Base-by-base conservation (phyloP, 768 basidiomycete genomes). In the Suillus sp. region DNA sequence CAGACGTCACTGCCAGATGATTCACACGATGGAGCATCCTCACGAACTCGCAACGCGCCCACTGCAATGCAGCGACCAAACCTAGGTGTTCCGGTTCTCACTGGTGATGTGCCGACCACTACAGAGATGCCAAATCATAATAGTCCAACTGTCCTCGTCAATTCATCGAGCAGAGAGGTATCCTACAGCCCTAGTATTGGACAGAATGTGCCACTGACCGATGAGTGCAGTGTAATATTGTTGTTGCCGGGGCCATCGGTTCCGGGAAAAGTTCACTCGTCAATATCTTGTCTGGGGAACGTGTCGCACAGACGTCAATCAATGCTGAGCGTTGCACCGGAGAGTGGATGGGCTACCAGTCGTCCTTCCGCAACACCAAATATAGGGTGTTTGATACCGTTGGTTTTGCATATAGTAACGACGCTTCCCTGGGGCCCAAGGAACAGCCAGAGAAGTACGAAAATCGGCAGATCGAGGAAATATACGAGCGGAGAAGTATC, bases 241-340 rank as follows among this genome's bases (percentile, higher is more conserved):
- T 72, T 60, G 25, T 72, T 55, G 63, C 73, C 34, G 72, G 71
- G n/a, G 67, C 70, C 22, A 62, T 72, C 16, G 72, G 80, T 38
- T 57, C 67, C 30, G 75, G 75, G 11, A 81, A 81, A 64, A 80
- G 81, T 66, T 77, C 78, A 8, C 69, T 80, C 38, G 64, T 81
- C 47, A 81, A 81, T 65, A 71, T 80, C 71, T 61, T 81, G 7
- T 57, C 66, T 42, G 73, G 73, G 34, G 47, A 51, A 11, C 20
- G 67, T 1, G 65, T 68, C 14, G 78, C 78, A 1, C 61, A 57
- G 0, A 69, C 72, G 20, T 75, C 75, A 42, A 71, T 62, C 60
- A 55, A 38, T 53, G 64, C 70, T 18, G 61, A 54, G 20, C 66
- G 68, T 34, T 67, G 55, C 7, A 68, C 70, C 34, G 38, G 51